These are phyloP conservation scores for Corchorus olitorius DNA, from an alignment of 345 rosid genomes.

Conservation along the genomic window DNA sequence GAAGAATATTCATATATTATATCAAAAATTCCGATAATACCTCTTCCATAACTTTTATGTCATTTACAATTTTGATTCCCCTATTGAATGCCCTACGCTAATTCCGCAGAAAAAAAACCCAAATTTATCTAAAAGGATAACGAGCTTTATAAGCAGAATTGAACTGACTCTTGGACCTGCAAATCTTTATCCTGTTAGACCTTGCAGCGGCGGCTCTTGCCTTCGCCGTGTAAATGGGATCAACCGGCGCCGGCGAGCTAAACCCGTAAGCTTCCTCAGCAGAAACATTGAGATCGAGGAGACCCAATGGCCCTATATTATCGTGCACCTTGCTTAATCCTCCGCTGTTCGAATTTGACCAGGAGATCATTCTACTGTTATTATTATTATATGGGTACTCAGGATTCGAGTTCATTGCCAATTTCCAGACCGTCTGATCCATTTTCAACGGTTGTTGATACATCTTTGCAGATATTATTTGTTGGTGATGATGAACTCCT, in stretches of 20 bases:
- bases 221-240: neutral
- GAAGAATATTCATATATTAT: too few relatives aligned
- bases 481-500: neutral
- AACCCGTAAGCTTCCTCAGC: neutral
- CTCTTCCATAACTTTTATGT: neutral
- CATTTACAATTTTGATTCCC: slow-evolving; percentile 1
- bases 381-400: neutral
- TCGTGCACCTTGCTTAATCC: slow-evolving; percentile 1
- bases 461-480: neutral
- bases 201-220: slow-evolving; percentile 45
- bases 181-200: slow-evolving; percentile 37
- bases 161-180: slow-evolving; percentile 25
- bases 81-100: neutral
- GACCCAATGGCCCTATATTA: slow-evolving; percentile 8
- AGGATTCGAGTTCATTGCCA: neutral
- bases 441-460: slow-evolving; percentile 12
- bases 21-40: too few relatives aligned
- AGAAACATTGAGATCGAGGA: slow-evolving; percentile 33
- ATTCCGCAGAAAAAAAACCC: neutral
- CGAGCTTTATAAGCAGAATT: slow-evolving; percentile 16
- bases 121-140: slow-evolving; percentile 9
- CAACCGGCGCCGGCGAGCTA: neutral
- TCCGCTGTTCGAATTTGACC: neutral
- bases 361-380: neutral
- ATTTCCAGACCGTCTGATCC: slow-evolving; percentile 10